These are phyloP conservation scores for Lachnellula cervina DNA, from an alignment of 2,329 filamentous ascomycete genomes.

Conservation along the genomic window DNA sequence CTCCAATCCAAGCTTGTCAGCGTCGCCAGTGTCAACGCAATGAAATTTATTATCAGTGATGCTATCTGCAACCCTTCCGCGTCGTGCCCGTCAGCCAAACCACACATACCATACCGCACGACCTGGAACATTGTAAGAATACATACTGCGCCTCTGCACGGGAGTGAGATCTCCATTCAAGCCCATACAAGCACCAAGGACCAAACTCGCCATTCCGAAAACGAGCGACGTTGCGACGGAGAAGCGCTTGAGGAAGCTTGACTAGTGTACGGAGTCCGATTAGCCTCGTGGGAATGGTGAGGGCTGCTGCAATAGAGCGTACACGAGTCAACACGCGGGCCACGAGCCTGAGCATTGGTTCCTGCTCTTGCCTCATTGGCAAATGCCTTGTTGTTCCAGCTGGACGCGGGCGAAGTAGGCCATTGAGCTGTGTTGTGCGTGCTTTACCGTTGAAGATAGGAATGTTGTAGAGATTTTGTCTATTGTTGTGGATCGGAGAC, in stretches of 20 bases:
- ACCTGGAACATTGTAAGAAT: too few relatives aligned
- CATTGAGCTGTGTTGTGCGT: too few relatives aligned
- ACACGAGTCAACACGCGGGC: neutral
- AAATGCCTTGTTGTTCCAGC: too few relatives aligned
- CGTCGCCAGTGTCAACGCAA: constrained; percentile 20
- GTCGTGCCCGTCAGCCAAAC: too few relatives aligned
- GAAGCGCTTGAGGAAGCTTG: constrained; percentile 27
- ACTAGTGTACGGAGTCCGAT: neutral
- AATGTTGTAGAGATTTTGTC: too few relatives aligned
- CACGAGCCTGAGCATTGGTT: neutral
- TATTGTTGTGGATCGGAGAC: too few relatives aligned
- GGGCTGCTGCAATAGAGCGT: neutral
- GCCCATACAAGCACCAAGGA: constrained; percentile 17
- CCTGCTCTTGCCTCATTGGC: too few relatives aligned
- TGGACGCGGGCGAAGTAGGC: too few relatives aligned
- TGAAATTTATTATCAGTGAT: constrained; percentile 20
- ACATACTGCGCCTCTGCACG: constrained; percentile 7
- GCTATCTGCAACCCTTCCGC: constrained; percentile 7
- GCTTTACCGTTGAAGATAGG: too few relatives aligned
- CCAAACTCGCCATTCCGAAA: constrained; percentile 14
- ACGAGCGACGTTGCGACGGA: constrained; percentile 19
- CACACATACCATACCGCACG: too few relatives aligned
- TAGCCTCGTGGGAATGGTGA: neutral
- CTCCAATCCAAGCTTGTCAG: constrained; percentile 27
- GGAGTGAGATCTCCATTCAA: neutral